Evolutionary conservation across 768 basidiomycete genomes (phyloP).

Genomic region (Hypholoma sublateritium): DNA sequence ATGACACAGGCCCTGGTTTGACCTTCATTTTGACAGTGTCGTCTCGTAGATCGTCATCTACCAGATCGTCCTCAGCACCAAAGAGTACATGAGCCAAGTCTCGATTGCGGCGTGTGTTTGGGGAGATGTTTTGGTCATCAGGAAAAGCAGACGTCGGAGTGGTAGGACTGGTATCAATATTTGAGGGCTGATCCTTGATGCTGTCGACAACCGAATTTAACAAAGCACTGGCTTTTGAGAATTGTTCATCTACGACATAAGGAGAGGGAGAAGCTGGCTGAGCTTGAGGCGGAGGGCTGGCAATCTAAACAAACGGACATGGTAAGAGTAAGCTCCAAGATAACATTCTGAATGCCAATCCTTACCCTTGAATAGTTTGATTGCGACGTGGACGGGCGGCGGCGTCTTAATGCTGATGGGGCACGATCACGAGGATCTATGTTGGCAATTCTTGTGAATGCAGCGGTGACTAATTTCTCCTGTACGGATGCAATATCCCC

Average conservation of each 20-base stretch:
- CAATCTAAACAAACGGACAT: slow-evolving; percentile 40
- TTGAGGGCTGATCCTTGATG: slow-evolving; percentile 39
- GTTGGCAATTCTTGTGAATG: slow-evolving; percentile 52
- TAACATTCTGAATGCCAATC: slow-evolving; percentile 8
- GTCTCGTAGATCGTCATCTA: slow-evolving; percentile 15
- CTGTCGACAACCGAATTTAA: slow-evolving; percentile 61
- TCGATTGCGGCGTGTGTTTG: slow-evolving; percentile 61
- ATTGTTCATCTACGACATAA: slow-evolving; percentile 44
- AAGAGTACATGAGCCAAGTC: slow-evolving; percentile 80
- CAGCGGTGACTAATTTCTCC: slow-evolving; percentile 69
- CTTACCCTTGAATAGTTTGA: slow-evolving; percentile 64
- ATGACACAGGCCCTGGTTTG: not conserved
- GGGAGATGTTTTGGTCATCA: slow-evolving; percentile 39
- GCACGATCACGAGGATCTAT: slow-evolving; percentile 62
- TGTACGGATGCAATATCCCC: slow-evolving; percentile 73
- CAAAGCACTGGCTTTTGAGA: slow-evolving; percentile 61
- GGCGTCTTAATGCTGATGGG: slow-evolving; percentile 64
- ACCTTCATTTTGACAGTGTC: slow-evolving; percentile 2
- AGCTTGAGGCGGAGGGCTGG: slow-evolving; percentile 55
- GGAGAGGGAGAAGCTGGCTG: slow-evolving; percentile 37
- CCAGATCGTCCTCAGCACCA: slow-evolving; percentile 44
- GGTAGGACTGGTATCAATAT: slow-evolving; percentile 19
- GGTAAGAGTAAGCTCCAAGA: not conserved
- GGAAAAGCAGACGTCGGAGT: slow-evolving; percentile 14
- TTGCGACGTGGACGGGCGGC: slow-evolving; percentile 82